Percentiles rank a stretch among this genome's conserved stretches.
These are phyloP conservation scores for Boletus fagicola DNA, from an alignment of 768 basidiomycete genomes.

Conservation along the genomic window DNA sequence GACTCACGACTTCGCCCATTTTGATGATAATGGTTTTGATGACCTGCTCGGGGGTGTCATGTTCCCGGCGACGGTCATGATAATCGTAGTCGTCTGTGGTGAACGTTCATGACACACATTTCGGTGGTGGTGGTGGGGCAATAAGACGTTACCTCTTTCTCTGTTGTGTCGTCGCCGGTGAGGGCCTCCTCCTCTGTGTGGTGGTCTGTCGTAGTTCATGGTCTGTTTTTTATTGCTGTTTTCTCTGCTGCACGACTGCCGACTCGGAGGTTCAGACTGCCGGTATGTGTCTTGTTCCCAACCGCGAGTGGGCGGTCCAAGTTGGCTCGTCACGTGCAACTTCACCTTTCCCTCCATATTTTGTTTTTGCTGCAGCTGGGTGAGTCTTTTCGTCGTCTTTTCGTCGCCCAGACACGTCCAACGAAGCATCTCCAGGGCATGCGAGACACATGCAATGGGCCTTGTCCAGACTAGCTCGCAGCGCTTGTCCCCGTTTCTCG, in stretches of 20 bases:
- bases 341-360: too few relatives aligned
- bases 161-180: conserved; percentile 45
- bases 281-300: neutral
- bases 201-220: conserved; percentile 60
- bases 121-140: neutral
- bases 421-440: conserved; percentile 40
- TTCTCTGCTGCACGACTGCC: neutral
- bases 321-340: conserved; percentile 23
- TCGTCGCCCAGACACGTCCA: neutral
- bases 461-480: conserved; percentile 53
- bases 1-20: conserved; percentile 78
- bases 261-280: neutral
- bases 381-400: conserved; percentile 11
- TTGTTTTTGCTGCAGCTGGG: neutral
- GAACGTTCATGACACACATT: neutral
- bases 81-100: conserved; percentile 56
- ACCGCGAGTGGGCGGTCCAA: neutral
- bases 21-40: conserved; percentile 65
- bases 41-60: conserved; percentile 73
- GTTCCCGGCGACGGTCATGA: conserved; percentile 64
- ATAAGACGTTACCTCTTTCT: conserved; percentile 49
- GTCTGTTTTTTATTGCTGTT: conserved; percentile 11
- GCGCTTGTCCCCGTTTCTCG: conserved; percentile 17
- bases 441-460: conserved; percentile 73
- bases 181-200: conserved; percentile 43